Evolutionary conservation across 2,329 filamentous ascomycete genomes (phyloP).

Genomic region (Trichoderma simmonsii): DNA sequence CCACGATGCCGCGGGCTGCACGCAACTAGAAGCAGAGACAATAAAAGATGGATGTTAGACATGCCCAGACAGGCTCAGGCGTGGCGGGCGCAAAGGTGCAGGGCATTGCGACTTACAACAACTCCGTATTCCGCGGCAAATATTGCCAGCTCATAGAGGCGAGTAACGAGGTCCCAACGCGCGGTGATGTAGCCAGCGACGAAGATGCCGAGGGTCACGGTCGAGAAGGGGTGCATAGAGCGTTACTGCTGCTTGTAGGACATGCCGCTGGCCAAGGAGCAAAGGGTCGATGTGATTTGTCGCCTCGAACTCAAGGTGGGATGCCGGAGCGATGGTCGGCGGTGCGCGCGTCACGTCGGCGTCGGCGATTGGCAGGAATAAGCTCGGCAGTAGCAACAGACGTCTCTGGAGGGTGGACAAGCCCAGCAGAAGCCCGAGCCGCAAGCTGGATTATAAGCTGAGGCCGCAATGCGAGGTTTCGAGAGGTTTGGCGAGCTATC

Average conservation of each 20-base stretch:
- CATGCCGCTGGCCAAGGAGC: conserved; percentile 38
- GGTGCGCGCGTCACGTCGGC: conserved; percentile 7
- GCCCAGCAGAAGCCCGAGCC: not conserved
- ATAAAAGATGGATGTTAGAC: not conserved
- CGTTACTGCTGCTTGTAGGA: conserved; percentile 40
- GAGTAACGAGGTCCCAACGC: conserved; percentile 96
- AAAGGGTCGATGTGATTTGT: not conserved
- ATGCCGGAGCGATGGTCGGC: not conserved
- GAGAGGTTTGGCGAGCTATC: conserved; percentile 3
- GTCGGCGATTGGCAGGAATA: not conserved
- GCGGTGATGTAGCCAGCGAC: conserved; percentile 99
- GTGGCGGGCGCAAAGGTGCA: not conserved
- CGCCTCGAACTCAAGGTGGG: not conserved
- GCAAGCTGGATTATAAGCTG: conserved; percentile 1
- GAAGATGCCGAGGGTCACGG: conserved; percentile 95
- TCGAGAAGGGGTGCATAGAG: conserved; percentile 96
- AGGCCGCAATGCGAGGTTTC: not conserved
- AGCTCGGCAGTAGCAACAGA: not conserved
- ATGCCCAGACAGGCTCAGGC: not conserved
- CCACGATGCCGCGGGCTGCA: conserved; percentile 77
- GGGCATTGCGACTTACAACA: conserved; percentile 59
- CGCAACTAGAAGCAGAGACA: conserved; percentile 58
- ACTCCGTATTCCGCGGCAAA: conserved; percentile 99
- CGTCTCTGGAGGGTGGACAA: not conserved
- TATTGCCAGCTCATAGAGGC: conserved; percentile 92